A percentile compares a stretch with the other conserved stretches of the same genome.
Evolutionary conservation across 208 protist species (phyloP).

Genomic region (Crithidia brevicula): DNA sequence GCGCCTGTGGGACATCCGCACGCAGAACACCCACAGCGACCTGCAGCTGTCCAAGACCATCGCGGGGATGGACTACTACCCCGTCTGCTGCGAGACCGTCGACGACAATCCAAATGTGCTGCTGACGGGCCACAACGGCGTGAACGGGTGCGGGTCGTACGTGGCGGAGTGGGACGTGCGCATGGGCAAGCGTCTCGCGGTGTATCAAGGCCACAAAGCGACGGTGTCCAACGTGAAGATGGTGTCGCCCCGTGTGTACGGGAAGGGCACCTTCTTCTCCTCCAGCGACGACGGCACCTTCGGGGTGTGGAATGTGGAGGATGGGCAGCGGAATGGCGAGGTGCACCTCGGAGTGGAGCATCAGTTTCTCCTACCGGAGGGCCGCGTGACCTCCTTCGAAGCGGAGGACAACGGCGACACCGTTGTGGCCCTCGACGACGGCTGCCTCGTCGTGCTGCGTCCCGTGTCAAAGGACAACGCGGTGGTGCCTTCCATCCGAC

Average conservation of each 20-base stretch:
- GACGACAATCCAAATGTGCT: conserved; percentile 33
- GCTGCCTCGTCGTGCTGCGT: conserved; percentile 55
- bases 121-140: conserved; percentile 78
- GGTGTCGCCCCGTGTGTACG: conserved; percentile 31
- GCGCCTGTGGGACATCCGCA: conserved; percentile 77
- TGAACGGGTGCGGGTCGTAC: conserved; percentile 68
- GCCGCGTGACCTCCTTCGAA: conserved; percentile 53
- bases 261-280: conserved; percentile 48
- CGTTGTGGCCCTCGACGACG: conserved; percentile 45
- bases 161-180: conserved; percentile 78
- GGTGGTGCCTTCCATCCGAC: conserved; percentile 42
- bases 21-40: conserved; percentile 26
- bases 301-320: conserved; percentile 49
- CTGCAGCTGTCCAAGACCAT: conserved; percentile 56
- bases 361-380: conserved; percentile 47
- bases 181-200: conserved; percentile 45
- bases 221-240: conserved; percentile 54
- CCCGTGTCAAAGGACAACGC: conserved; percentile 33
- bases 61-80: conserved; percentile 69
- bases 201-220: conserved; percentile 52
- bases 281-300: conserved; percentile 59
- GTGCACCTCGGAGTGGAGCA: conserved; percentile 36
- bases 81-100: conserved; percentile 54
- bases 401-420: conserved; percentile 53
- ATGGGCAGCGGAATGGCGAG: conserved; percentile 27